These are phyloP conservation scores for Pelargonium citronellum DNA, from an alignment of 441 rosid species.

Conservation along the genomic window DNA sequence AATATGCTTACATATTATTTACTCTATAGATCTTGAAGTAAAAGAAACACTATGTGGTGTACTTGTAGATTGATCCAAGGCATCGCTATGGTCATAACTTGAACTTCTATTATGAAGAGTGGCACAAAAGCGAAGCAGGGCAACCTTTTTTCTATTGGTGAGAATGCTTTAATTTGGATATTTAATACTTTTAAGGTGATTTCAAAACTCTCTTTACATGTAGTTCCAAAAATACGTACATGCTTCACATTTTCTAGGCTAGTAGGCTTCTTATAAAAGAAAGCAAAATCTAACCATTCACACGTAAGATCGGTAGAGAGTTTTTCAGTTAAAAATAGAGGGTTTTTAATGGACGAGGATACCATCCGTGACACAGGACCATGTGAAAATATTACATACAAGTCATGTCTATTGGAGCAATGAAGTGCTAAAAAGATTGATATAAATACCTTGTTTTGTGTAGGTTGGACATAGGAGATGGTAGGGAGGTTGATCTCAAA, in stretches of 20 bases:
- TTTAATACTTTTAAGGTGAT: not conserved
- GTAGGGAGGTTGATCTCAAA: slow-evolving; percentile 28
- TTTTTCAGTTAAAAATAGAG: not conserved
- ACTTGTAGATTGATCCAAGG: slow-evolving; percentile 48
- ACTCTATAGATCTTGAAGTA: not conserved
- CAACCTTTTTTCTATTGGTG: slow-evolving; percentile 59
- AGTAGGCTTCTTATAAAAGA: not conserved
- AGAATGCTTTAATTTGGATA: not conserved
- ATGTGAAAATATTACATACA: not conserved
- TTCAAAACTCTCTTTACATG: not conserved
- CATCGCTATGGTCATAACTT: slow-evolving; percentile 57
- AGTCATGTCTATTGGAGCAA: not conserved
- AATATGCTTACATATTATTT: not conserved
- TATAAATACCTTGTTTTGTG: not conserved
- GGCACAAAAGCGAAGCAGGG: slow-evolving; percentile 35
- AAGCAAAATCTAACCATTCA: not conserved
- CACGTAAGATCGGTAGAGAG: not conserved
- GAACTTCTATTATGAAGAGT: slow-evolving; percentile 43
- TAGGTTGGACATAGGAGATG: slow-evolving; percentile 36
- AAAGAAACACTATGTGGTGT: not conserved
- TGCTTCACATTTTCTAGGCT: not conserved
- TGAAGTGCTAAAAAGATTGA: not conserved
- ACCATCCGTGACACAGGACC: not conserved
- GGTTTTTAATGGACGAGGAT: too few relatives aligned
- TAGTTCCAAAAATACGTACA: not conserved